phyloP scores from a whole-genome alignment of 768 basidiomycete genomes.

The Lactifluus hygrophoroides region DNA sequence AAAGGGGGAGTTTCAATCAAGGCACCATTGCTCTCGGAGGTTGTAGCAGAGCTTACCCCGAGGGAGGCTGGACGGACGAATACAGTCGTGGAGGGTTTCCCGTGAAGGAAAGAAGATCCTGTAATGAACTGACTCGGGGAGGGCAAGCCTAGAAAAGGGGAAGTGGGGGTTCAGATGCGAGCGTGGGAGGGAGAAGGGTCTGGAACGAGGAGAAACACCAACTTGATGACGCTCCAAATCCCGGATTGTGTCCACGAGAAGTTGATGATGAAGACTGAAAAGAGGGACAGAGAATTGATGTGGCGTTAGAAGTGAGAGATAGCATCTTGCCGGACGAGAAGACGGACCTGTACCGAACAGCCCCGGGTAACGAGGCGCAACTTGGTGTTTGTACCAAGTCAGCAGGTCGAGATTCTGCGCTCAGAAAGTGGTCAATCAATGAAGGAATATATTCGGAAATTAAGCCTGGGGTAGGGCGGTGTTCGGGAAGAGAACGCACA shows the following conservation, averaged over 20 bases:
- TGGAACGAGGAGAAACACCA: not conserved
- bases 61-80: constrained; percentile 46
- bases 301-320: constrained; percentile 15
- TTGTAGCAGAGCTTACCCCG: constrained; percentile 37
- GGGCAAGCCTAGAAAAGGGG: constrained; percentile 39
- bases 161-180: not conserved
- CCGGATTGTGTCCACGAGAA: constrained; percentile 68
- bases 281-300: constrained; percentile 5
- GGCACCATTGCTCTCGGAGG: constrained; percentile 7
- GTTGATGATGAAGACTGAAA: constrained; percentile 59
- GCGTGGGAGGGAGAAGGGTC: not conserved
- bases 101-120: constrained; percentile 59
- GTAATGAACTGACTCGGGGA: constrained; percentile 51
- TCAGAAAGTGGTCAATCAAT: constrained; percentile 13
- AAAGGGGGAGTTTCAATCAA: constrained; percentile 22
- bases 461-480: no score
- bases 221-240: constrained; percentile 61
- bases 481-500: constrained; percentile 35
- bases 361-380: constrained; percentile 64
- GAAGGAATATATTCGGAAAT: constrained; percentile 14
- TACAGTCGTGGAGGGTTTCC: constrained; percentile 46
- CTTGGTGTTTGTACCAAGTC: constrained; percentile 55
- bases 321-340: constrained; percentile 1
- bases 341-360: constrained; percentile 62
- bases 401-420: constrained; percentile 51